A percentile compares a stretch with the other conserved stretches of the same genome.
Conservation (phyloP, 163 green algal genomes). For the Scenedesmus sp. region DNA sequence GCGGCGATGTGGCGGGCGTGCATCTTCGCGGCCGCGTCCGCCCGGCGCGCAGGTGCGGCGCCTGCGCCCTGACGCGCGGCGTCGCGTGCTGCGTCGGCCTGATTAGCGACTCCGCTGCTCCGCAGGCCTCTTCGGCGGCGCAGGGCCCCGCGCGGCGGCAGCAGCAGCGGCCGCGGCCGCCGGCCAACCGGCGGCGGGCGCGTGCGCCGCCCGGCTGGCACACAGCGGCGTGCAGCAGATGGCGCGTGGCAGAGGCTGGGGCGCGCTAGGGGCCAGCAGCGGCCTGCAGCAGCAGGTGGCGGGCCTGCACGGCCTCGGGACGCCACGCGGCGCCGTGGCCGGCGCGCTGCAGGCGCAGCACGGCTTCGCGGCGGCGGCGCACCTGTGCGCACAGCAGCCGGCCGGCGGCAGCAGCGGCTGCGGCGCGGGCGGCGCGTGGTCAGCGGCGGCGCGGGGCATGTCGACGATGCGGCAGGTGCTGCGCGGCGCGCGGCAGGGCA, state of each 20-base stretch:
- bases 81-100: too few species aligned
- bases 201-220: neutral
- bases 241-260: neutral
- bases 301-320: neutral
- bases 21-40: too few species aligned
- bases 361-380: neutral
- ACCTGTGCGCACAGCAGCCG: neutral
- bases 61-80: too few species aligned
- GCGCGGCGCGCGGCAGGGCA: conserved; percentile 29
- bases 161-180: too few species aligned
- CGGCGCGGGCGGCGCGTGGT: neutral
- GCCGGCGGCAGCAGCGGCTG: neutral
- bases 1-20: too few species aligned
- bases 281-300: too few species aligned
- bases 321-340: neutral
- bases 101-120: too few species aligned
- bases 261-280: too few species aligned
- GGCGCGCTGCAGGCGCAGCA: neutral
- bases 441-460: neutral
- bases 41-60: too few species aligned
- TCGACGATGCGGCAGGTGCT: conserved; percentile 41
- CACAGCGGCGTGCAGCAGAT: neutral
- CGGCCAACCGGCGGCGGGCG: too few species aligned
- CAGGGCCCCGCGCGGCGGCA: too few species aligned
- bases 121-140: too few species aligned